Evolutionary conservation across 495 filamentous ascomycete species (phyloP).

Genomic region (Penicillium coprophilum): DNA sequence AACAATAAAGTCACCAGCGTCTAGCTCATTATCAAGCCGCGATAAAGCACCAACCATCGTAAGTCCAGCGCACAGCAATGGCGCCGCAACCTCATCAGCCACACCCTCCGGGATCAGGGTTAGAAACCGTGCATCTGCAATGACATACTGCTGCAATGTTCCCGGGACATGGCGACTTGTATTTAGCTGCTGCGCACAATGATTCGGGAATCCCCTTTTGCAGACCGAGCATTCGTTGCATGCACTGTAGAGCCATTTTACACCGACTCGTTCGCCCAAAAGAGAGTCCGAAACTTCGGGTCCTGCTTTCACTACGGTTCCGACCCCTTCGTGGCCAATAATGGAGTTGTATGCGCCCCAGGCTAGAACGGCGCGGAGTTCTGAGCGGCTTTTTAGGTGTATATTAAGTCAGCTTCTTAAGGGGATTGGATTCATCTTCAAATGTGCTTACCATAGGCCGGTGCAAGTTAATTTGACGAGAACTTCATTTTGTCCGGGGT

Average conservation of each 20-base stretch:
- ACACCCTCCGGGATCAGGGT: constrained; percentile 31
- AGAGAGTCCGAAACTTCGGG: constrained; percentile 17
- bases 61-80: constrained; percentile 38
- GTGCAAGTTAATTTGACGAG: constrained; percentile 26
- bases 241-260: constrained; percentile 42
- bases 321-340: constrained; percentile 42
- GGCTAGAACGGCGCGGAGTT: constrained; percentile 25
- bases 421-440: neutral
- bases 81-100: constrained; percentile 30
- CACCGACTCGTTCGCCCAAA: constrained; percentile 33
- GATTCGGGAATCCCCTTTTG: constrained; percentile 22
- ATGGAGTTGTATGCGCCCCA: constrained; percentile 31
- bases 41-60: constrained; percentile 32
- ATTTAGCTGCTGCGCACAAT: constrained; percentile 38
- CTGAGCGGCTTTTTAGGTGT: constrained; percentile 24
- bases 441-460: constrained; percentile 23
- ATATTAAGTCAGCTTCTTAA: neutral
- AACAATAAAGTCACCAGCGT: constrained; percentile 33
- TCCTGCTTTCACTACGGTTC: constrained; percentile 30
- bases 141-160: constrained; percentile 40
- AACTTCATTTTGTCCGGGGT: constrained; percentile 21
- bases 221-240: constrained; percentile 42
- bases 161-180: constrained; percentile 37
- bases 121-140: constrained; percentile 32
- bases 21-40: constrained; percentile 25